phyloP scores from a whole-genome alignment of 495 filamentous ascomycete genomes.

The Umbilicaria muhlenbergii region DNA sequence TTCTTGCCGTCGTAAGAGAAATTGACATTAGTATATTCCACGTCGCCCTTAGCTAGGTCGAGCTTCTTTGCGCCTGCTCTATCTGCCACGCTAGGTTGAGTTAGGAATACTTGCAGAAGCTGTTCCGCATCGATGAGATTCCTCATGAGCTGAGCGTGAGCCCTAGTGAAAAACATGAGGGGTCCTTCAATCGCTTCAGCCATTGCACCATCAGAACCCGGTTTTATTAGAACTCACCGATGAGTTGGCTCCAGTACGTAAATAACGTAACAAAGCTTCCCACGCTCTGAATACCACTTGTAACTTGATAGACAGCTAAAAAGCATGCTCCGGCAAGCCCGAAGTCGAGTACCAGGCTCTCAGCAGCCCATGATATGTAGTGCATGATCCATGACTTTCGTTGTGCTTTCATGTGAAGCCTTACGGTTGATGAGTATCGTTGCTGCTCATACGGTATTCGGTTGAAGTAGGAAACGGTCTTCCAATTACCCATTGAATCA shows the following conservation, averaged over 20 bases:
- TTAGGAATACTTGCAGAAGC: slow-evolving; percentile 55
- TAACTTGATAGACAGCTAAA: slow-evolving; percentile 53
- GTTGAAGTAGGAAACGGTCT: slow-evolving; percentile 57
- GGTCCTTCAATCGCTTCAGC: slow-evolving; percentile 26
- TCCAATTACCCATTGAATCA: slow-evolving; percentile 52
- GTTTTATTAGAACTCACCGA: slow-evolving; percentile 6
- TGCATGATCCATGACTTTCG: background rate
- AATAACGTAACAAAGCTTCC: slow-evolving; percentile 58
- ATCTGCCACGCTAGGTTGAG: slow-evolving; percentile 44
- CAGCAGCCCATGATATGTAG: slow-evolving; percentile 19
- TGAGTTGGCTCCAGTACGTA: slow-evolving; percentile 52
- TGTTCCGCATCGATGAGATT: slow-evolving; percentile 57
- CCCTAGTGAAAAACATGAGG: slow-evolving; percentile 44
- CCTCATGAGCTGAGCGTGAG: slow-evolving; percentile 40
- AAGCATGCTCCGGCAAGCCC: slow-evolving; percentile 48
- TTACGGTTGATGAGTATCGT: slow-evolving; percentile 33
- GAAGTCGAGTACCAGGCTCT: slow-evolving; percentile 43
- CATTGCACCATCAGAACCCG: slow-evolving; percentile 3
- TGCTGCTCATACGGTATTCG: slow-evolving; percentile 46
- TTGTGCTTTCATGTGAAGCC: slow-evolving; percentile 11
- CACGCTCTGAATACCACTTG: slow-evolving; percentile 34
- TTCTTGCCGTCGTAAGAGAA: slow-evolving; percentile 34
- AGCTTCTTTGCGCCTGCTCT: slow-evolving; percentile 38
- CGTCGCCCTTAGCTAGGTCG: slow-evolving; percentile 31
- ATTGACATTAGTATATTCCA: slow-evolving; percentile 33